Conservation (phyloP, 768 basidiomycete genomes). For the Suillus tomentosus region DNA sequence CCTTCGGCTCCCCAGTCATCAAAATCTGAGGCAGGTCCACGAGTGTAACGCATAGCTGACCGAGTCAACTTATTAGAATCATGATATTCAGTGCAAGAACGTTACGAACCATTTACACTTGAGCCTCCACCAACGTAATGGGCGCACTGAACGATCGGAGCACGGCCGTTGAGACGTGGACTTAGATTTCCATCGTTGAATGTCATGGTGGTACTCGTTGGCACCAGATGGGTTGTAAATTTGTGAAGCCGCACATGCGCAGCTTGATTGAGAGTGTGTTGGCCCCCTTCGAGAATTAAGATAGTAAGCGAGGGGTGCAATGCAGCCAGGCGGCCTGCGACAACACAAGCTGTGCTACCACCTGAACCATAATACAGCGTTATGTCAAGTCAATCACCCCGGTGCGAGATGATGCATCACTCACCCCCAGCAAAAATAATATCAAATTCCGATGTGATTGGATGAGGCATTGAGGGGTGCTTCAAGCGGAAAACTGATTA, state of each 20-base stretch:
- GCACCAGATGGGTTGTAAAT: conserved; percentile 17
- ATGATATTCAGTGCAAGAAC: background rate
- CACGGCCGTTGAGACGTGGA: too few relatives aligned
- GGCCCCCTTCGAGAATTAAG: conserved; percentile 29
- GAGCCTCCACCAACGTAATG: conserved; percentile 30
- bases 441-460: background rate
- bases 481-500: background rate
- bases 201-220: too few relatives aligned
- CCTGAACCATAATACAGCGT: conserved; percentile 18
- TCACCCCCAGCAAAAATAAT: conserved; percentile 1
- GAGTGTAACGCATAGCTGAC: conserved; percentile 23
- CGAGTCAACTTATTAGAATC: background rate
- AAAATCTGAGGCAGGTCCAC: conserved; percentile 29
- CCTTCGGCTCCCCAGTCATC: conserved; percentile 1
- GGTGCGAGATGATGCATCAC: background rate
- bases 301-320: conserved; percentile 31
- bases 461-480: background rate
- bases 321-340: conserved; percentile 27
- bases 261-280: conserved; percentile 21
- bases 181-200: too few relatives aligned
- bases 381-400: background rate
- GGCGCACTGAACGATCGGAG: conserved; percentile 18
- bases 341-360: conserved; percentile 31
- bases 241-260: conserved; percentile 24
- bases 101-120: conserved; percentile 21